Evolutionary conservation across 2,329 filamentous ascomycete genomes (phyloP), one percentile per base, ranked within the genome.

Genomic region (Stachybotrys elegans): DNA sequence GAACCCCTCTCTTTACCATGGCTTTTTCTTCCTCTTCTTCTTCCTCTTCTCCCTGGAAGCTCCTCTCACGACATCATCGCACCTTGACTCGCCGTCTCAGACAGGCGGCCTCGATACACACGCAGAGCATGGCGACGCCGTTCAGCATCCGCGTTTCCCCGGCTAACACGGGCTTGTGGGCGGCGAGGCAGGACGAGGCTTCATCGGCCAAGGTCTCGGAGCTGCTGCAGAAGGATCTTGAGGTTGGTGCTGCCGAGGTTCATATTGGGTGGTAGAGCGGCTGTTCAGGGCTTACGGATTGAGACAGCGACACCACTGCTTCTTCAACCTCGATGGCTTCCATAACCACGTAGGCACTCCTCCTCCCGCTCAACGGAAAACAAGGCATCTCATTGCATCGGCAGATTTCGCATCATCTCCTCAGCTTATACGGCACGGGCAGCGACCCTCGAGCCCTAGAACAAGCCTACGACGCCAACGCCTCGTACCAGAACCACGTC

Each of bases 401-500:
- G 5, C 31, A 78, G 75, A 72, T 93, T 48, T 75, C 75, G 4
- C 90, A 95, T 54, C 83, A 89, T 27, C 66, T 94, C 5, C 75
- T 95, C 11, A 82, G 83, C 14, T 69, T 93, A 22, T 95, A 84
- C 60, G 85, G 86, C 25, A 80, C 93, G 2, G 84, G 84, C 1
- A 88, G 87, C 7, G 66, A 75, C 0, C 61, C 82, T 0, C 59
- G 71, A 0, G 61, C 77, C 16, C 72, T 96, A 4, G 72, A 83
- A 53, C 65, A 66, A 11, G 82, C 76, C 14, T 95, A 86, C 59
- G 70, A 81, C 35, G 60, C 66, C 36, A 90, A 92, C 61, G 67
- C 65, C 5, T 57, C 58, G 5, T 91, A 92, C 57, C 90, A 95
- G 58, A 69, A 78, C 4, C 70, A 75, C 1, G 65, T 65, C 0